Evolutionary conservation across 352 stramenopile species (phyloP).

Genomic region (Pythium phragmitis): DNA sequence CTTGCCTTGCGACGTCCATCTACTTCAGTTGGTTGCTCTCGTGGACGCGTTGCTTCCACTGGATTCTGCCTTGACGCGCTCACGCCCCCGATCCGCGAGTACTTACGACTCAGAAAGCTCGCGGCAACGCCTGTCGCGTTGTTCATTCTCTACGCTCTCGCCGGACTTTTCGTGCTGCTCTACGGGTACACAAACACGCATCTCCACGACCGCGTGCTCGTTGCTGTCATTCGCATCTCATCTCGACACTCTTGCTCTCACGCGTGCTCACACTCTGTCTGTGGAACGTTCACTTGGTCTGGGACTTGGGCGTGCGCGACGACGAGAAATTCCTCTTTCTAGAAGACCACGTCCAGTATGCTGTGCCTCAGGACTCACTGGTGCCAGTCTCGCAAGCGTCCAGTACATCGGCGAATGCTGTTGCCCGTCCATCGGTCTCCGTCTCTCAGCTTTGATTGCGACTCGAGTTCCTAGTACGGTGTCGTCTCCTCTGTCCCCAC

Average conservation of each 20-base stretch:
- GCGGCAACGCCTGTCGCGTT: conserved; percentile 17
- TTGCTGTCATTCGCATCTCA: conserved; percentile 5
- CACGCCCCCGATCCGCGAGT: conserved; percentile 30
- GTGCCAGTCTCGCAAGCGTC: background rate
- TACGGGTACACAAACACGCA: conserved; percentile 26
- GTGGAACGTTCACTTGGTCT: conserved; percentile 31
- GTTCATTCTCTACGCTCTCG: conserved; percentile 29
- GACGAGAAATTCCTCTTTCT: conserved; percentile 34
- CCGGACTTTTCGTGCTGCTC: conserved; percentile 25
- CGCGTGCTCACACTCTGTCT: conserved; percentile 31
- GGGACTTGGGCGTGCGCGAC: conserved; percentile 29
- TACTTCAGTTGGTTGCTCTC: conserved; percentile 24
- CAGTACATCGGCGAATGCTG: background rate
- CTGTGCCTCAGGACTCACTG: conserved; percentile 1
- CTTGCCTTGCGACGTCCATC: background rate
- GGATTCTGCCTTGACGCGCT: conserved; percentile 41
- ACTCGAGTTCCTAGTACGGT: background rate
- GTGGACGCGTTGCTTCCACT: conserved; percentile 57
- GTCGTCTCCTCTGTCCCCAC: background rate
- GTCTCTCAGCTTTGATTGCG: background rate
- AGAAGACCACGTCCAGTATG: conserved; percentile 29
- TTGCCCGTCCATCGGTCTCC: background rate
- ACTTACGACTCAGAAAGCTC: conserved; percentile 31
- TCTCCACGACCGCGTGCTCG: conserved; percentile 12
- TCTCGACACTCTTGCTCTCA: conserved; percentile 25